Percentiles rank a stretch among this genome's conserved stretches.
phyloP scores from a whole-genome alignment of 768 basidiomycete genomes.

The Hysterangium stoloniferum region DNA sequence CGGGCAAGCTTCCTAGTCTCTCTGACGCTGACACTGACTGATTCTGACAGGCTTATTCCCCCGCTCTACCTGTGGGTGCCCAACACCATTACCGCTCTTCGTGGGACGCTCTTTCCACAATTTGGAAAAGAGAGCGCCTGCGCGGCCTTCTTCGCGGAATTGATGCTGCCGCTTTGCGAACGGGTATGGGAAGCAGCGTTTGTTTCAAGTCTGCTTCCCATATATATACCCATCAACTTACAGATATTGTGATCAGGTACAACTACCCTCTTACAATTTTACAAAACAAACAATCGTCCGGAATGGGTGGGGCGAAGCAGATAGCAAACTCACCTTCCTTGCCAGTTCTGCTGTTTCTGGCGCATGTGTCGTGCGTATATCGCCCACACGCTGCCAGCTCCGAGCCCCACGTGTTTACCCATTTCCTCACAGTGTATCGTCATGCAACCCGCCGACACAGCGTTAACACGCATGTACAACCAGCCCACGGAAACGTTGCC shows the following conservation, averaged over 20 bases:
- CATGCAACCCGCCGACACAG: constrained; percentile 94
- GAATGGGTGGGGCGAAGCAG: constrained; percentile 58
- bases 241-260: constrained; percentile 47
- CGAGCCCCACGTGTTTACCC: neutral
- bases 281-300: constrained; percentile 75
- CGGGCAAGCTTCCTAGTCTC: constrained; percentile 4
- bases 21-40: neutral
- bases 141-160: constrained; percentile 85
- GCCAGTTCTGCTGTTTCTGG: constrained; percentile 86
- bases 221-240: neutral
- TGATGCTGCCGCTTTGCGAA: constrained; percentile 88
- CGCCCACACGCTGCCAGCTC: neutral
- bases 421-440: constrained; percentile 52
- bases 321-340: constrained; percentile 83
- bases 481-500: constrained; percentile 73
- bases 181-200: constrained; percentile 90
- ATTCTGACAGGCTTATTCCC: constrained; percentile 74
- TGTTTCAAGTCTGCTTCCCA: constrained; percentile 13
- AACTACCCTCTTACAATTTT: constrained; percentile 93
- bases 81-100: constrained; percentile 89
- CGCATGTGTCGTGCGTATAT: constrained; percentile 70
- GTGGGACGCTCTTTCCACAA: constrained; percentile 71
- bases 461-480: constrained; percentile 93
- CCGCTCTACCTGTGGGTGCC: constrained; percentile 86
- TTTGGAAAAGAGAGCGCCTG: constrained; percentile 68